Conservation (phyloP, 2,329 filamentous ascomycete species). For the Tolypocladium inflatum region DNA sequence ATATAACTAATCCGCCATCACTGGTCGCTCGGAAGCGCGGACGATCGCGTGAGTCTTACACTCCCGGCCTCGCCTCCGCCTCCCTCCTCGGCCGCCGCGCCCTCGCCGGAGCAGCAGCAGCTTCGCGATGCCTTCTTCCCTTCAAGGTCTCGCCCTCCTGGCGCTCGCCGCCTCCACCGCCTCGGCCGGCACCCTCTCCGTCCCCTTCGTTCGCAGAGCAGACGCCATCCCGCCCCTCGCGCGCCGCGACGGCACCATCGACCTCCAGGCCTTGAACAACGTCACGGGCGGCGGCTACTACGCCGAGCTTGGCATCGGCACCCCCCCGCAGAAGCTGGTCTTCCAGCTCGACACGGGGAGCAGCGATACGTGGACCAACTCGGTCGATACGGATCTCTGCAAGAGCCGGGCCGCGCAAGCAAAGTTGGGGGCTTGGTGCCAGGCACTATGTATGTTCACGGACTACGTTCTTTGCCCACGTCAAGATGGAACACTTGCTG, state of each 20-base stretch:
- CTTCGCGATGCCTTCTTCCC: neutral
- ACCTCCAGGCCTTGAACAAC: conserved; percentile 38
- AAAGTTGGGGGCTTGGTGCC: conserved; percentile 3
- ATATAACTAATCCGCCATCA: neutral
- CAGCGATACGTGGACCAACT: conserved; percentile 53
- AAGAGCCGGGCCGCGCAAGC: conserved; percentile 22
- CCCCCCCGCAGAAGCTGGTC: conserved; percentile 43
- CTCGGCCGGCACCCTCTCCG: conserved; percentile 12
- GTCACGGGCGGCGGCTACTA: conserved; percentile 46
- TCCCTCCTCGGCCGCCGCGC: neutral
- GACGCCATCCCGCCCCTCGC: conserved; percentile 7
- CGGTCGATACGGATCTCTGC: conserved; percentile 53
- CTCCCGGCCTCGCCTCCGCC: neutral
- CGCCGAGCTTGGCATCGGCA: conserved; percentile 47
- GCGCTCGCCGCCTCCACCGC: conserved; percentile 8
- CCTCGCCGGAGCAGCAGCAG: neutral
- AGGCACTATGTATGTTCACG: neutral
- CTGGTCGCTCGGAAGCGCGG: no score
- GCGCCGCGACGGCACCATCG: conserved; percentile 16
- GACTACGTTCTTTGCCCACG: neutral
- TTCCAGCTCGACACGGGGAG: conserved; percentile 55
- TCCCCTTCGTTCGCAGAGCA: conserved; percentile 8
- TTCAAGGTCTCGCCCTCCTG: conserved; percentile 11
- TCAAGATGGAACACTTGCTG: neutral
- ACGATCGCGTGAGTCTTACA: neutral